Base-by-base conservation (phyloP, 1,284 basidiomycete species). In the Moesziomyces antarcticus region DNA sequence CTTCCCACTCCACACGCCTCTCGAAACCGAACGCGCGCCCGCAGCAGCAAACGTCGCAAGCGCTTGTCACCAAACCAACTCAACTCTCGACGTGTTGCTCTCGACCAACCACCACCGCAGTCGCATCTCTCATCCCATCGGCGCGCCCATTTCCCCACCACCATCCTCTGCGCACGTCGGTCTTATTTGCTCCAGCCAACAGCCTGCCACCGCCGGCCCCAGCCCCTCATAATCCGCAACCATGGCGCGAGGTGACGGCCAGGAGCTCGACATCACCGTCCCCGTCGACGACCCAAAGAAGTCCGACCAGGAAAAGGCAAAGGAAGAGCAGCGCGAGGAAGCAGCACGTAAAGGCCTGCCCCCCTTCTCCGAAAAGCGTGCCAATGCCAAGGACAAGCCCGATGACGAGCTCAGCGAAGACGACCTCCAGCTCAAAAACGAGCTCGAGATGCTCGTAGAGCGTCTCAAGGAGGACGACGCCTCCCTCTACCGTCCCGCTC, bases 401-500 rank as follows among this genome's bases (percentile, higher is more conserved):
- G 91, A 90, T 52, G 91, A 93, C 78, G 94, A 96, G 77, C 86
- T 96, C 22, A 82, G 77, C 58, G 97, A 99, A 83, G 96, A 99
- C 85, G 97, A 99, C 84, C 87, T 91, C 37, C 93, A 96, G 83
- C 90, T 99, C 66, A 93, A 93, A 86, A 91, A 90, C 67, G 95
- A 99, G 86, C 88, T 99, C 35, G 97, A 99, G 84, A 97, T 99
- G 95, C 89, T 99, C 25, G 90, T 97, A 27, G 94, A 99, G 85
- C 89, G 97, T 49, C 85, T 99, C 66, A 93, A 93, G 87, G 97
- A 99, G 90, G 84, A 91, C 62, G 90, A 98, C 83, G 91, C 90
- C 0, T 87, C 88, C 22, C 88, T 99, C 42, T 93, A 99, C 85
- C 88, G 91, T 24, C 92, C 96, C 27, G 94, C 96, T 20, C 88